Evolutionary conservation across 176 grass and related monocot genomes (phyloP).

Genomic region (Stipa capillata): DNA sequence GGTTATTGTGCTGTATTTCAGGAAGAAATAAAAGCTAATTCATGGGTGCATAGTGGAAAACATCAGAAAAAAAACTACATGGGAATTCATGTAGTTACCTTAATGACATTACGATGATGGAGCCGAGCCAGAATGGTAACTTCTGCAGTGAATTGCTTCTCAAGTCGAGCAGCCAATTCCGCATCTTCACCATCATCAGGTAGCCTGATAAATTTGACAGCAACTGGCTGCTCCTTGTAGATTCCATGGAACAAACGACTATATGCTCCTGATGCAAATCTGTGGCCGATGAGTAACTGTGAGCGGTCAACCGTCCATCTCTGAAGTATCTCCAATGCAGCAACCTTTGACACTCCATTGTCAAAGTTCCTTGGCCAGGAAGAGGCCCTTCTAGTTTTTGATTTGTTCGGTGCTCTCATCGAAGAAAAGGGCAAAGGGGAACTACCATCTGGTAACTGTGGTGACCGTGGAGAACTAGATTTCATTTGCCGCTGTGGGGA

Average conservation of each 20-base stretch:
- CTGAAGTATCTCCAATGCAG: slow-evolving; percentile 52
- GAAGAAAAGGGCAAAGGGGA: slow-evolving; percentile 23
- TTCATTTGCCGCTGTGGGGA: slow-evolving; percentile 66
- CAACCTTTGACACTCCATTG: slow-evolving; percentile 34
- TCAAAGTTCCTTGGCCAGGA: slow-evolving; percentile 49
- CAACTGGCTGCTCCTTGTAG: slow-evolving; percentile 70
- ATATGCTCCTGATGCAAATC: slow-evolving; percentile 77
- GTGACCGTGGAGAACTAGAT: slow-evolving; percentile 18
- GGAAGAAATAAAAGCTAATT: neutral
- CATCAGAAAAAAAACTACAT: neutral
- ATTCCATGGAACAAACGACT: slow-evolving; percentile 84
- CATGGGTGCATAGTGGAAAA: neutral
- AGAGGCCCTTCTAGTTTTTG: slow-evolving; percentile 22
- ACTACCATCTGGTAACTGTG: slow-evolving; percentile 14
- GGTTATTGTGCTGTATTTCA: neutral
- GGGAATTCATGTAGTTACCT: slow-evolving; percentile 35
- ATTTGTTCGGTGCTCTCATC: neutral
- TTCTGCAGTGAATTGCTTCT: slow-evolving; percentile 86
- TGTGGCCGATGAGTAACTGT: slow-evolving; percentile 57
- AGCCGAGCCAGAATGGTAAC: slow-evolving; percentile 76
- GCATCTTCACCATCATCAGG: slow-evolving; percentile 74
- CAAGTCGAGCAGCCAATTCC: slow-evolving; percentile 53
- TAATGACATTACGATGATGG: slow-evolving; percentile 79
- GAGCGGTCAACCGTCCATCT: slow-evolving; percentile 70
- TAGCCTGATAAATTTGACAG: slow-evolving; percentile 87